Evolutionary conservation across 2,329 filamentous ascomycete genomes (phyloP).

Genomic region (Drechslera avenae): DNA sequence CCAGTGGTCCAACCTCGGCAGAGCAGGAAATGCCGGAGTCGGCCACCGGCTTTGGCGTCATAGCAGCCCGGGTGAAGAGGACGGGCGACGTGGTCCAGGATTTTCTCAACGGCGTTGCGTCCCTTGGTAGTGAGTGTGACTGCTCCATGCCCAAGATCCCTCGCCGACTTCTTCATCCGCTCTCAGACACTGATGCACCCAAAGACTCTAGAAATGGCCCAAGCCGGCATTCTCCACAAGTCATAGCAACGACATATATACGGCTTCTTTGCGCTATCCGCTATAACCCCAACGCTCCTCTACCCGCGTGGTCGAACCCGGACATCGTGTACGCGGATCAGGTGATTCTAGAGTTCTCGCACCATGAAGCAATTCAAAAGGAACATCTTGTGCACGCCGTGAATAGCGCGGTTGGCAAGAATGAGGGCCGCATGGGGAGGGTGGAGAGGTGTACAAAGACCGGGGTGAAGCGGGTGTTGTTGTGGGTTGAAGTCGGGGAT

Average conservation of each 20-base stretch:
- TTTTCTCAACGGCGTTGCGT: slow-evolving; percentile 14
- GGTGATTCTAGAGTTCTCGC: slow-evolving; percentile 18
- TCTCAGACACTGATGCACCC: background rate
- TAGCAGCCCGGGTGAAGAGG: background rate
- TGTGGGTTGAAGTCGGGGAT: slow-evolving; percentile 24
- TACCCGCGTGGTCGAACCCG: slow-evolving; percentile 19
- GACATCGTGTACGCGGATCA: slow-evolving; percentile 14
- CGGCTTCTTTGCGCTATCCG: slow-evolving; percentile 13
- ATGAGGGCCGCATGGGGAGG: slow-evolving; percentile 18
- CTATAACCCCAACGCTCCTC: slow-evolving; percentile 8
- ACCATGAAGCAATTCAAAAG: slow-evolving; percentile 2
- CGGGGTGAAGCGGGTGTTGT: slow-evolving; percentile 10
- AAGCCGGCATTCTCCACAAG: background rate
- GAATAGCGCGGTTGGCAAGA: slow-evolving; percentile 15
- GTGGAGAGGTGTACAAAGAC: slow-evolving; percentile 13
- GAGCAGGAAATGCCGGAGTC: background rate
- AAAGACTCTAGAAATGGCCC: background rate
- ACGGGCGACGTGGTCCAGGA: slow-evolving; percentile 16
- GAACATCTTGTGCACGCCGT: slow-evolving; percentile 14
- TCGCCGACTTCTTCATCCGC: too few species aligned
- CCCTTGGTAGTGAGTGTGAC: slow-evolving; percentile 6
- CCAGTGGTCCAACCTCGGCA: background rate
- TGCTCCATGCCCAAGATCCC: background rate
- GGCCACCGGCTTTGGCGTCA: background rate
- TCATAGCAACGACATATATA: slow-evolving; percentile 14